Base-by-base conservation (phyloP, 176 grass and related monocot species). In the Alopecurus myosuroides region DNA sequence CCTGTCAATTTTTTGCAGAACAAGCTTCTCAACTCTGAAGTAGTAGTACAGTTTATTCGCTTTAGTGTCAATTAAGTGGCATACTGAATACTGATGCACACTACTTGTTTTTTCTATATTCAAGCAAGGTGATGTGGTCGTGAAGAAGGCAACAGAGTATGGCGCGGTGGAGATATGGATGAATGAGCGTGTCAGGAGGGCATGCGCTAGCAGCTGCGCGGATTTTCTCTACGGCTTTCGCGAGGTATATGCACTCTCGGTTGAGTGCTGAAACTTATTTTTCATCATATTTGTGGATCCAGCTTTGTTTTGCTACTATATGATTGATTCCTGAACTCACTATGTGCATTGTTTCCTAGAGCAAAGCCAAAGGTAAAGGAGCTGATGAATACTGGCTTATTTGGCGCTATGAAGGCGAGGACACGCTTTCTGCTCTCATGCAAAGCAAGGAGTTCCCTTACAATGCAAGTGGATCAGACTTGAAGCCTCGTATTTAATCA, bases 121-220 rank as follows among this genome's bases (percentile, higher is more conserved):
- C 36, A 92, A 99, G 97, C 89, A 92, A 92, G 97, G 94, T 37
- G 91, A 82, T 89, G 64, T 99, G 48, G 97, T 96, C 11, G 63
- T 99, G 83, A 99, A 99, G 86, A 99, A 99, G 84, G 97, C 91
- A n/a, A 99, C 93, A 8, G 94, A 99, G 70, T 99, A 99, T 49
- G 97, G 97, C 0, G 97, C 94, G 0, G 97, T 99, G 14, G 97
- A 99, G 78, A 96, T 99, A 64, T 99, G 97, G 97, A 99, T 99
- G 97, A 99, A 99, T 22, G 94, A 99, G 84, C 89, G 91, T 14
- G 90, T 92, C 2, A 89, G 86, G 81, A 95, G 97, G 76, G 94
- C 97, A 17, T 99, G 97, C 8, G 69, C 91, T 25, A 91, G 76
- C 69, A 99, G 97, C 44, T 99, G 94, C 86, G 97, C 97, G 0